phyloP scores from a whole-genome alignment of 345 rosid species.

The Dipteronia dyeriana region DNA sequence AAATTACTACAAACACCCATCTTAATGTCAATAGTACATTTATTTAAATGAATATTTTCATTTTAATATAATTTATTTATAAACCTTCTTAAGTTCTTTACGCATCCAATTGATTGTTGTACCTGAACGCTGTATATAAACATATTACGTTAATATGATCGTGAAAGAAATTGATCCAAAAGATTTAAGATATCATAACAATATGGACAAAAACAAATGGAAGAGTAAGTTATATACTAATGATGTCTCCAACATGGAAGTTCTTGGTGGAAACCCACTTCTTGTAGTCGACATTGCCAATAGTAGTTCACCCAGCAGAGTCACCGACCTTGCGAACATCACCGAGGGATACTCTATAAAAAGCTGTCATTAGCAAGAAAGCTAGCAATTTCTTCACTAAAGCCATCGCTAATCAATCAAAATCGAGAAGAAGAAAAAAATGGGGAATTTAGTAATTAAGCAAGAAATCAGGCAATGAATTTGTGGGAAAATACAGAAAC shows the following conservation, averaged over 20 bases:
- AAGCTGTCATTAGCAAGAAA: not conserved
- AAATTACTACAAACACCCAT: no score
- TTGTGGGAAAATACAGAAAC: not conserved
- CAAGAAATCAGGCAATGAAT: not conserved
- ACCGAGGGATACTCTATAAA: not conserved
- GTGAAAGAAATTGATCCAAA: no score
- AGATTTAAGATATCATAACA: no score
- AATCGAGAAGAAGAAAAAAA: not conserved
- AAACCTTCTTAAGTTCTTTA: no score
- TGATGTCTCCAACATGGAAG: slow-evolving; percentile 5
- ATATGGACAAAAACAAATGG: not conserved
- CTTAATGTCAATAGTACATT: no score
- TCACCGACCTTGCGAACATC: slow-evolving; percentile 11
- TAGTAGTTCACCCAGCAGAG: not conserved
- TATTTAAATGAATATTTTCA: no score
- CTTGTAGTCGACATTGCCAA: not conserved
- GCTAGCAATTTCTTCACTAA: not conserved
- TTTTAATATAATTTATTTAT: no score
- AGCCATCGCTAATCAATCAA: not conserved
- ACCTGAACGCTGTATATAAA: no score
- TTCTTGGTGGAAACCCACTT: slow-evolving; percentile 10
- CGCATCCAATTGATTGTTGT: no score
- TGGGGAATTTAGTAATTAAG: not conserved
- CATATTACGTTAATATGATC: no score
- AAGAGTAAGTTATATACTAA: not conserved